Evolutionary conservation across 805 yeast genomes (phyloP).

Genomic region (Kodamaea hsintzibuensis): DNA sequence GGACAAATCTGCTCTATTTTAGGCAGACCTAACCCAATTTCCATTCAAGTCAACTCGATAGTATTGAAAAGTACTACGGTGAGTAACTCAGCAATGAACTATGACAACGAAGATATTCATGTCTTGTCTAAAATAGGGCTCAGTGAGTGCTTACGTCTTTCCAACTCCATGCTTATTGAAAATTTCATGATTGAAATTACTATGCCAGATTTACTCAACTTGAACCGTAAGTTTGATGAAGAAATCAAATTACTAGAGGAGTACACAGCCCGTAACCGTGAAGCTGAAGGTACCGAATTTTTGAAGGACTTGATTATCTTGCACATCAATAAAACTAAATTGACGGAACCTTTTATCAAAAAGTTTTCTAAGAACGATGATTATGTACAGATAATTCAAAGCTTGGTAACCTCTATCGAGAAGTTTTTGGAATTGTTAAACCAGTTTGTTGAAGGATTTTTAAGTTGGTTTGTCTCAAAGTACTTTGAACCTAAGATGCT

Average conservation of each 20-base stretch:
- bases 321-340: conserved; percentile 52
- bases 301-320: conserved; percentile 47
- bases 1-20: conserved; percentile 51
- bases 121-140: conserved; percentile 46
- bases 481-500: conserved; percentile 7
- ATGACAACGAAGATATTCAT: conserved; percentile 25
- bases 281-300: conserved; percentile 13
- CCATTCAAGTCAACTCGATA: conserved; percentile 37
- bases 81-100: conserved; percentile 10
- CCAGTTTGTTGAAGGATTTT: conserved; percentile 33
- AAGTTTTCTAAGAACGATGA: conserved; percentile 28
- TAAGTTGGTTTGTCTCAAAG: conserved; percentile 16
- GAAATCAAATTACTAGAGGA: conserved; percentile 41
- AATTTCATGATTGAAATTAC: conserved; percentile 49
- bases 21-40: conserved; percentile 57
- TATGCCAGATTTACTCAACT: conserved; percentile 38
- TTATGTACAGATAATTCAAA: conserved; percentile 34
- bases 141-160: conserved; percentile 49
- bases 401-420: conserved; percentile 37
- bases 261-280: conserved; percentile 12
- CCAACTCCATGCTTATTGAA: conserved; percentile 52
- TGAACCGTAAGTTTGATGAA: conserved; percentile 42
- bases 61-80: conserved; percentile 24
- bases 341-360: conserved; percentile 51
- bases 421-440: conserved; percentile 39